Evolutionary conservation across 2,329 filamentous ascomycete genomes (phyloP), one percentile per base, ranked within the genome.

Genomic region (Nigrospora osmanthi): DNA sequence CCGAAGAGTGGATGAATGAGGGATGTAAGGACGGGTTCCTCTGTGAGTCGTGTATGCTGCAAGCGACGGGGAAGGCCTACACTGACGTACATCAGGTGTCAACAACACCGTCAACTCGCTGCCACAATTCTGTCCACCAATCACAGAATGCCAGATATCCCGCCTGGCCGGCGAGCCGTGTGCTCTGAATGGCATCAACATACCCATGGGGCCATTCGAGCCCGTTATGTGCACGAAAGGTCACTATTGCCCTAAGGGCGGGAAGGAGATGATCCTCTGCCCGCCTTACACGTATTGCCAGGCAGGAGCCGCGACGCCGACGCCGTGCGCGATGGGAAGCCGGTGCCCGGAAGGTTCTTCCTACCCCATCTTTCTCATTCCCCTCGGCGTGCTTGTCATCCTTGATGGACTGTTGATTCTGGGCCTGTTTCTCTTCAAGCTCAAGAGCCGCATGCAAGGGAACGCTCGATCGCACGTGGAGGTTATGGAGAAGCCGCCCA

Each of bases 211-310:
- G 0, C 64, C 63, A 3, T 71, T 72, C 42, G 76, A 79, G 49
- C 76, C 76, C 1, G 60, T 73, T 4, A 55, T 78, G 9, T 80
- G 75, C 52, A 63, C 64, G 35, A 51, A 65, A 34, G 75, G 75
- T 3, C 63, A 57, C 42, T 78, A 76, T 49, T 79, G 76, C 41
- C 73, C 74, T 1, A 55, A 50, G 7, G 54, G 55, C 3, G 70
- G 70, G 11, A 66, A 58, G 36, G 52, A 69, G 44, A 65, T 62
- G 37, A 50, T 70, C 4, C 41, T 47, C 11, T 79, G 76, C 42
- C 73, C 72, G 0, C 47, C 59, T 10, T 73, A 73, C 19, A 63
- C 63, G 3, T 80, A 73, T 49, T 80, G 76, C 48, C 73, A 73
- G 30, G 65, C 67, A 0, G 76, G 76, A 6, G 67, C 71, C 5